phyloP scores from a whole-genome alignment of 345 rosid species.

The Pseudoturritis turrita region DNA sequence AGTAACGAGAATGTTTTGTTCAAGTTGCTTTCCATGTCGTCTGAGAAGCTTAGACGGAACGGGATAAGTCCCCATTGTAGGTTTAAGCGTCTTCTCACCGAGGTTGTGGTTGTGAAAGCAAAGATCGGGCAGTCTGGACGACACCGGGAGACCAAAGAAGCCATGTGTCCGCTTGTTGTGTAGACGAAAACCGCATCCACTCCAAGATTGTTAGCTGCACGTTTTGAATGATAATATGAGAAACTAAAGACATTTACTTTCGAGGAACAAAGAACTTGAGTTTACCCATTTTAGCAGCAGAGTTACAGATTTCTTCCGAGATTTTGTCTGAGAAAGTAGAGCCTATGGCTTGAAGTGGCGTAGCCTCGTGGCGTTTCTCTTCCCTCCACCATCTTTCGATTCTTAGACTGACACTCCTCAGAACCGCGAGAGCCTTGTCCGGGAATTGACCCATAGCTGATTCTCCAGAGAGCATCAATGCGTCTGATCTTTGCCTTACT shows the following conservation, averaged over 20 bases:
- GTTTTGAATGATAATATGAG: background rate
- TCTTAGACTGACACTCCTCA: slow-evolving; percentile 87
- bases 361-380: slow-evolving; percentile 77
- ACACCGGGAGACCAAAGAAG: slow-evolving; percentile 85
- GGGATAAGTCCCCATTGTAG: slow-evolving; percentile 98
- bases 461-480: slow-evolving; percentile 98
- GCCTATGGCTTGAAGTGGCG: slow-evolving; percentile 68
- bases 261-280: background rate
- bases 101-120: slow-evolving; percentile 76
- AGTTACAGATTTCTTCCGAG: slow-evolving; percentile 93
- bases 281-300: slow-evolving; percentile 99
- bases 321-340: slow-evolving; percentile 67
- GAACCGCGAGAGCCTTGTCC: slow-evolving; percentile 89
- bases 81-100: slow-evolving; percentile 83
- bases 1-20: slow-evolving; percentile 88
- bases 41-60: slow-evolving; percentile 87
- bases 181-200: slow-evolving; percentile 95
- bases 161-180: slow-evolving; percentile 93
- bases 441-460: slow-evolving; percentile 99
- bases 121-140: slow-evolving; percentile 98
- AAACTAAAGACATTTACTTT: background rate
- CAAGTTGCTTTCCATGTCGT: slow-evolving; percentile 92
- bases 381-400: slow-evolving; percentile 99
- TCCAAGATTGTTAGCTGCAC: slow-evolving; percentile 88
- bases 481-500: slow-evolving; percentile 96